phyloP scores from a whole-genome alignment of 768 basidiomycete genomes.

The Termitomyces sp. region DNA sequence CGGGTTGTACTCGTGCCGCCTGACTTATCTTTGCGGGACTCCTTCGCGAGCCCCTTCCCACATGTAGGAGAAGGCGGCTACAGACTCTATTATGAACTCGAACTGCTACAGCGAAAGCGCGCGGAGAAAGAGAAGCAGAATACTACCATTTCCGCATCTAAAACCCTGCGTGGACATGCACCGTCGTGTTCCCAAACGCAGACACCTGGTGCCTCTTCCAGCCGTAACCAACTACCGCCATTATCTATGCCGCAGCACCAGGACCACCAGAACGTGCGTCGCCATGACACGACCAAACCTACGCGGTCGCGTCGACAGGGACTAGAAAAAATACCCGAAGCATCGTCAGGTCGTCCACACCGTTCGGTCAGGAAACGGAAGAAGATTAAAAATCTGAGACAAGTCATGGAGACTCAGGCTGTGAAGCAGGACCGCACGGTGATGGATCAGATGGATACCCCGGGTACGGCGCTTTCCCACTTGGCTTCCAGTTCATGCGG shows the following conservation, averaged over 20 bases:
- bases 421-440: background rate
- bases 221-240: conserved; percentile 14
- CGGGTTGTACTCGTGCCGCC: conserved; percentile 22
- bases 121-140: conserved; percentile 6
- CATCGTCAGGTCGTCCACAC: background rate
- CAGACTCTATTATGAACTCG: conserved; percentile 29
- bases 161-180: background rate
- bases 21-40: conserved; percentile 29
- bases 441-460: conserved; percentile 3
- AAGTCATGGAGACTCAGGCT: conserved; percentile 1
- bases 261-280: background rate
- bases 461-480: background rate
- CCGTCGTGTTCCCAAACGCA: conserved; percentile 11
- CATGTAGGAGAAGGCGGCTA: conserved; percentile 35
- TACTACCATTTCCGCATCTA: conserved; percentile 7
- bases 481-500: conserved; percentile 8
- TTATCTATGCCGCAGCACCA: conserved; percentile 13
- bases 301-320: background rate
- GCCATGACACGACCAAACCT: conserved; percentile 1
- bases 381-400: background rate
- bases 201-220: conserved; percentile 12
- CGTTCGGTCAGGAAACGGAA: conserved; percentile 8
- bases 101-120: conserved; percentile 11
- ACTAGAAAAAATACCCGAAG: background rate
- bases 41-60: conserved; percentile 32